phyloP scores from a whole-genome alignment of 805 yeast species.

The Saitoella complicata region DNA sequence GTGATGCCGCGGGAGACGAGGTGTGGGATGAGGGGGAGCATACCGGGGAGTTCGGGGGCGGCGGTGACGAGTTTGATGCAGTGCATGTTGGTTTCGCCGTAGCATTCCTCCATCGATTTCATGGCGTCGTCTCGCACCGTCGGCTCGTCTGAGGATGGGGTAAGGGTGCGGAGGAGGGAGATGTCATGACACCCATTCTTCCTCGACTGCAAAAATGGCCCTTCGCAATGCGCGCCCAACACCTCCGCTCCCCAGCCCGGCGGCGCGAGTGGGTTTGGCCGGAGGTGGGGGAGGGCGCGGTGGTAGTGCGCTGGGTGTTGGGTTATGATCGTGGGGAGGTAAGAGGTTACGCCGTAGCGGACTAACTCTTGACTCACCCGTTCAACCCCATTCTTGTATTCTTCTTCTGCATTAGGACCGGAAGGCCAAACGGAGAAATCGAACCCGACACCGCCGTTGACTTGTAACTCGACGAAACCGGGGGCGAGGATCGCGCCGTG shows the following conservation, averaged over 20 bases:
- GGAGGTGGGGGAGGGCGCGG: background rate
- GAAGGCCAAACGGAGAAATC: slow-evolving; percentile 27
- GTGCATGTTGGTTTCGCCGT: slow-evolving; percentile 26
- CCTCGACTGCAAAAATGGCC: background rate
- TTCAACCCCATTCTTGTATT: background rate
- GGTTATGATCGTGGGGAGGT: background rate
- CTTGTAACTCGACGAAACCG: slow-evolving; percentile 41
- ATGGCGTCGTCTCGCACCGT: background rate
- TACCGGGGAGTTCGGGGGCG: slow-evolving; percentile 37
- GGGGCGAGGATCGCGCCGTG: slow-evolving; percentile 35
- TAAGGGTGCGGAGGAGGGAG: background rate
- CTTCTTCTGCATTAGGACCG: background rate
- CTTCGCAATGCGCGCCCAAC: background rate
- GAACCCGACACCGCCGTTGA: slow-evolving; percentile 41
- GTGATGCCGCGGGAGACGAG: slow-evolving; percentile 23
- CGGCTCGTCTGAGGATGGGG: no score
- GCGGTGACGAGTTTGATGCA: slow-evolving; percentile 29
- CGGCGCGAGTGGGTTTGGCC: background rate
- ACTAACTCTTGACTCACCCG: background rate
- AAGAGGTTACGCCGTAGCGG: background rate
- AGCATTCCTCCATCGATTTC: slow-evolving; percentile 8
- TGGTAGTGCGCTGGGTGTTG: background rate
- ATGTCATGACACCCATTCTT: background rate
- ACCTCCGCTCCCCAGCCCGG: background rate
- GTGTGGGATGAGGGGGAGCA: slow-evolving; percentile 27